Percentiles rank a stretch among this genome's conserved stretches.
Conservation (phyloP, 1,284 basidiomycete species). For the Pulveroboletus sp. region DNA sequence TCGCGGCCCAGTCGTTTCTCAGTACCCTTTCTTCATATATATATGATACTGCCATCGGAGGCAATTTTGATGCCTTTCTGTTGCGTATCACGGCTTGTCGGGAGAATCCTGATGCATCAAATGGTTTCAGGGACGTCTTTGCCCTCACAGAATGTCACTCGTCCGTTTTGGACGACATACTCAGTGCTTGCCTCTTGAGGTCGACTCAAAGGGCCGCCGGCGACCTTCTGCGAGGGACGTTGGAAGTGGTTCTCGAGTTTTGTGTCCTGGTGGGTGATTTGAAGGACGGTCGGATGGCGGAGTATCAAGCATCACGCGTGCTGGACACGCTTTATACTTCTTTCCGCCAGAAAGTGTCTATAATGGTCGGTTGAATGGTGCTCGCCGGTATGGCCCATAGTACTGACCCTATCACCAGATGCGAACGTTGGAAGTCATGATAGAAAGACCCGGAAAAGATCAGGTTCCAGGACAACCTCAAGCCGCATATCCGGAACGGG, state of each 20-base stretch:
- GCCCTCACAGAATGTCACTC: slow-evolving; percentile 72
- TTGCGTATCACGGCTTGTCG: slow-evolving; percentile 40
- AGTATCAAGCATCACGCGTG: slow-evolving; percentile 57
- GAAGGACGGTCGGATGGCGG: slow-evolving; percentile 51
- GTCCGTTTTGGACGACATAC: slow-evolving; percentile 69
- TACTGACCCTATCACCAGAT: slow-evolving; percentile 16
- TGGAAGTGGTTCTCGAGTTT: slow-evolving; percentile 72
- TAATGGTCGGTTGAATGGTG: slow-evolving; percentile 51
- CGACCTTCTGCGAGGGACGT: slow-evolving; percentile 63
- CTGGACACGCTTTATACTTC: slow-evolving; percentile 55
- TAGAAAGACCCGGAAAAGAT: slow-evolving; percentile 43
- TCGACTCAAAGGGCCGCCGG: slow-evolving; percentile 68
- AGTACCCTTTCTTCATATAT: slow-evolving; percentile 66
- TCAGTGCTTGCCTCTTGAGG: slow-evolving; percentile 76
- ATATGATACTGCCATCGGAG: slow-evolving; percentile 74
- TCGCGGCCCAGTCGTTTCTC: slow-evolving; percentile 71
- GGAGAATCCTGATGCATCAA: slow-evolving; percentile 22
- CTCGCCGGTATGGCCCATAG: not conserved
- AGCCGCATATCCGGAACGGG: slow-evolving; percentile 25
- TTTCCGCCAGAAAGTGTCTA: slow-evolving; percentile 57
- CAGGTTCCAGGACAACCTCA: slow-evolving; percentile 25
- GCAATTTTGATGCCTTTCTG: slow-evolving; percentile 73
- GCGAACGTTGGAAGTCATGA: slow-evolving; percentile 22
- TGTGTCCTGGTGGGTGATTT: slow-evolving; percentile 68
- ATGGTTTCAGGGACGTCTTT: slow-evolving; percentile 69